These are phyloP conservation scores for Eucalyptus caleyi DNA, from an alignment of 345 rosid genomes.

Conservation along the genomic window DNA sequence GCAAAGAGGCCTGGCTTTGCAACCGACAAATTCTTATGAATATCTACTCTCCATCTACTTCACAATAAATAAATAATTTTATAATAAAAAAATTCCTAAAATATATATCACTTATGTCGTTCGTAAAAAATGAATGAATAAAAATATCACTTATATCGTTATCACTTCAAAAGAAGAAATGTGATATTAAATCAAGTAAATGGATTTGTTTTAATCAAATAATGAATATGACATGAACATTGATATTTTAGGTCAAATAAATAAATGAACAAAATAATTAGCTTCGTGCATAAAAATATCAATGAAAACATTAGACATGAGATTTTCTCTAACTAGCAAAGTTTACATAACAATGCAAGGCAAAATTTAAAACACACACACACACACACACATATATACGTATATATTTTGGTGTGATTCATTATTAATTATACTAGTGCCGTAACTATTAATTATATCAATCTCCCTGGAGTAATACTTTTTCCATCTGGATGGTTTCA, in stretches of 20 bases:
- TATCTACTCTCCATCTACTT: not conserved
- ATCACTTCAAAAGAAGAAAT: not conserved
- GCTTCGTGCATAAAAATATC: not conserved
- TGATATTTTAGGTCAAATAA: not conserved
- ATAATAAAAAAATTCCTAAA: too few relatives aligned
- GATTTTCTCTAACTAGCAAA: not conserved
- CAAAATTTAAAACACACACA: too few relatives aligned
- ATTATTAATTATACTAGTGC: not conserved
- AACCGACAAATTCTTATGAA: not conserved
- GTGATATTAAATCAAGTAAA: not conserved
- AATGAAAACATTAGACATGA: not conserved
- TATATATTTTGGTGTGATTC: not conserved
- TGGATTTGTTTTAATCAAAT: not conserved
- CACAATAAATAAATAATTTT: too few relatives aligned
- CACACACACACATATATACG: not conserved
- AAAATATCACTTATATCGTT: too few relatives aligned
- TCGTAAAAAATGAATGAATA: too few relatives aligned
- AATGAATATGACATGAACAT: not conserved
- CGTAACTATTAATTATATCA: not conserved
- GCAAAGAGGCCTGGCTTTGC: not conserved
- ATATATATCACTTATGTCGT: too few relatives aligned
- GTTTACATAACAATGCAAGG: not conserved
- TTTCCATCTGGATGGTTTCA: not conserved
- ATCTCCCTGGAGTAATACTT: not conserved
- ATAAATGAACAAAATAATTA: not conserved